phyloP scores from a whole-genome alignment of 2,329 filamentous ascomycete genomes.

The Arthroderma sp. region DNA sequence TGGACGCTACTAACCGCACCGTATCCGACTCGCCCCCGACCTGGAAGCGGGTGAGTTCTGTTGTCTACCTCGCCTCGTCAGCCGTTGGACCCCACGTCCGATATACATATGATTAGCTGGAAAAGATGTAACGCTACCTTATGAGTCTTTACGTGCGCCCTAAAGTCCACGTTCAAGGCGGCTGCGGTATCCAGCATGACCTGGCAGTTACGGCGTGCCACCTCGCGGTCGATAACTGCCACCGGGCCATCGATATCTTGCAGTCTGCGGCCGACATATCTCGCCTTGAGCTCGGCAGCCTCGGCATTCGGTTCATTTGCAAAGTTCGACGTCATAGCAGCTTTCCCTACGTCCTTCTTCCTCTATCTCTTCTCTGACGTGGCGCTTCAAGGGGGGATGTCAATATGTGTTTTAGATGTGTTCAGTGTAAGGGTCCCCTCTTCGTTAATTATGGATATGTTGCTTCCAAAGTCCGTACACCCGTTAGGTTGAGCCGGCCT shows the following conservation, averaged over 20 bases:
- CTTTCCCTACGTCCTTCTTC: neutral
- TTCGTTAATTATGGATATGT: too few relatives aligned
- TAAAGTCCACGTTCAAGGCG: constrained; percentile 51
- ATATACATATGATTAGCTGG: neutral
- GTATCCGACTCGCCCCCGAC: constrained; percentile 45
- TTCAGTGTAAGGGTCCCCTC: too few relatives aligned
- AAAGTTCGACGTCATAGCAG: neutral
- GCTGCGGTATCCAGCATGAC: constrained; percentile 57
- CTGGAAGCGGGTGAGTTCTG: constrained; percentile 54
- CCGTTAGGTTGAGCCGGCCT: too few relatives aligned
- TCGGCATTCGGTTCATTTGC: neutral
- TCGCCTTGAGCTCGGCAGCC: constrained; percentile 10
- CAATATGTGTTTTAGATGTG: too few relatives aligned
- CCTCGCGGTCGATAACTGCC: constrained; percentile 54
- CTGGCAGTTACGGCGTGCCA: constrained; percentile 53
- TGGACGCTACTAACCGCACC: constrained; percentile 56
- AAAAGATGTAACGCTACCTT: constrained; percentile 36
- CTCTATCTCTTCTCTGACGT: neutral
- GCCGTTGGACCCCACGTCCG: neutral
- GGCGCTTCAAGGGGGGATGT: too few relatives aligned
- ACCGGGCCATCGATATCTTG: constrained; percentile 51
- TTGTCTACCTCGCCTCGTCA: constrained; percentile 34
- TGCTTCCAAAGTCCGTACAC: too few relatives aligned
- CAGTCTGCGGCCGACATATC: constrained; percentile 49
- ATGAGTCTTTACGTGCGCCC: constrained; percentile 71